These are phyloP conservation scores for Zygosaccharomyces rouxii DNA, from an alignment of 805 yeast species.

Conservation along the genomic window DNA sequence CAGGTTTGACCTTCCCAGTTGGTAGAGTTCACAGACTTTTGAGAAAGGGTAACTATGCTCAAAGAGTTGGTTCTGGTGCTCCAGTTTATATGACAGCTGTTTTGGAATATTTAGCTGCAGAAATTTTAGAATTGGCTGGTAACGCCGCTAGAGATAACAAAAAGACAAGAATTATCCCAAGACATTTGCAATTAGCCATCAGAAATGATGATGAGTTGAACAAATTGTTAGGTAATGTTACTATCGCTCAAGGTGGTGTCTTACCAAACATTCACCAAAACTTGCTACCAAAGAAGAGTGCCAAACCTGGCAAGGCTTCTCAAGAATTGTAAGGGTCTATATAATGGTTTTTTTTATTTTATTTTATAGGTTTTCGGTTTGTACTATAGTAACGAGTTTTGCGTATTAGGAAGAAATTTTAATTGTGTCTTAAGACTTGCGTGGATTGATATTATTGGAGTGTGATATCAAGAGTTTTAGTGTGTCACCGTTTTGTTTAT, in stretches of 20 bases:
- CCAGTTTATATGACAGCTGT: slow-evolving; percentile 97
- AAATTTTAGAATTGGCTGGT: slow-evolving; percentile 96
- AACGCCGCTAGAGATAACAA: slow-evolving; percentile 99
- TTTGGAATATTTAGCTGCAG: slow-evolving; percentile 95
- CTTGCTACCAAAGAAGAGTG: slow-evolving; percentile 78
- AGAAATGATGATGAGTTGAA: slow-evolving; percentile 98
- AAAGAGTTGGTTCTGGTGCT: slow-evolving; percentile 99
- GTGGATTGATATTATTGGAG: too few relatives aligned
- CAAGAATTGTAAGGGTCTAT: slow-evolving; percentile 50
- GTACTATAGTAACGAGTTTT: slow-evolving; percentile 4
- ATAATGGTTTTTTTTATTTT: not conserved
- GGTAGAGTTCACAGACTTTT: slow-evolving; percentile 97
- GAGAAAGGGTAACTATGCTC: slow-evolving; percentile 97
- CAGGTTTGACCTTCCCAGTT: slow-evolving; percentile 98
- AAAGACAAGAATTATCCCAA: slow-evolving; percentile 98
- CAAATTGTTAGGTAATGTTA: slow-evolving; percentile 87
- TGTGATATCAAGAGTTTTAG: too few relatives aligned
- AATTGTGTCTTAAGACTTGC: too few relatives aligned
- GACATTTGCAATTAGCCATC: slow-evolving; percentile 97
- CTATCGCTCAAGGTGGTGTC: slow-evolving; percentile 99
- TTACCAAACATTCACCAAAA: slow-evolving; percentile 94
- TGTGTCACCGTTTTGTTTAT: too few relatives aligned
- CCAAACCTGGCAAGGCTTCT: slow-evolving; percentile 56
- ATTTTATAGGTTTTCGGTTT: slow-evolving; percentile 5
- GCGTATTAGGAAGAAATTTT: not conserved